phyloP scores from a whole-genome alignment of 2,329 filamentous ascomycete species.

The Cucurbitaria berberidis region DNA sequence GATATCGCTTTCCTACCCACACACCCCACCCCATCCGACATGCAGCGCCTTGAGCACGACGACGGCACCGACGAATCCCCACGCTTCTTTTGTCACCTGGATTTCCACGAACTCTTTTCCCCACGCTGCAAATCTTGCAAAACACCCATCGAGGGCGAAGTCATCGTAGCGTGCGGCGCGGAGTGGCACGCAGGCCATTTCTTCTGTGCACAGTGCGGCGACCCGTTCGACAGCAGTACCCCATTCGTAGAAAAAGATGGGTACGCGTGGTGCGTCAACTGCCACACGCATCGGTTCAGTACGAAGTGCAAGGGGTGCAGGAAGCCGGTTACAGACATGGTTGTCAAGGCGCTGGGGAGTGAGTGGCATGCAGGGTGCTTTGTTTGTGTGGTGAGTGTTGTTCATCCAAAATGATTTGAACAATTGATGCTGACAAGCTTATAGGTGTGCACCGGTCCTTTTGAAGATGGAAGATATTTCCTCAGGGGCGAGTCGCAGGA shows the following conservation, averaged over 20 bases:
- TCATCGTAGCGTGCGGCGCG: constrained; percentile 89
- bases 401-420: not conserved
- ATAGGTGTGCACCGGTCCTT: constrained; percentile 65
- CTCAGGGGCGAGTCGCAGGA: constrained; percentile 63
- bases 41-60: constrained; percentile 58
- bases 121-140: constrained; percentile 95
- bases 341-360: constrained; percentile 83
- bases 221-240: constrained; percentile 68
- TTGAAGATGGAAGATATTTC: constrained; percentile 69
- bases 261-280: constrained; percentile 94
- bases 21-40: constrained; percentile 63
- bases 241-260: constrained; percentile 98
- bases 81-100: constrained; percentile 96
- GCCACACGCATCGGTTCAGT: constrained; percentile 88
- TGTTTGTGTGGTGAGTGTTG: constrained; percentile 66
- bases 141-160: constrained; percentile 94
- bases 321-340: constrained; percentile 84
- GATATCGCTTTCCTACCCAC: constrained; percentile 54
- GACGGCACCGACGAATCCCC: constrained; percentile 70
- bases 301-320: constrained; percentile 88
- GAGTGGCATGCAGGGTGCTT: constrained; percentile 97
- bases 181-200: constrained; percentile 98
- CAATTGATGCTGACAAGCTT: constrained; percentile 7
- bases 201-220: constrained; percentile 98
- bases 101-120: constrained; percentile 94